Base-by-base conservation (phyloP, 805 yeast species). In the Ogataea saltuana region DNA sequence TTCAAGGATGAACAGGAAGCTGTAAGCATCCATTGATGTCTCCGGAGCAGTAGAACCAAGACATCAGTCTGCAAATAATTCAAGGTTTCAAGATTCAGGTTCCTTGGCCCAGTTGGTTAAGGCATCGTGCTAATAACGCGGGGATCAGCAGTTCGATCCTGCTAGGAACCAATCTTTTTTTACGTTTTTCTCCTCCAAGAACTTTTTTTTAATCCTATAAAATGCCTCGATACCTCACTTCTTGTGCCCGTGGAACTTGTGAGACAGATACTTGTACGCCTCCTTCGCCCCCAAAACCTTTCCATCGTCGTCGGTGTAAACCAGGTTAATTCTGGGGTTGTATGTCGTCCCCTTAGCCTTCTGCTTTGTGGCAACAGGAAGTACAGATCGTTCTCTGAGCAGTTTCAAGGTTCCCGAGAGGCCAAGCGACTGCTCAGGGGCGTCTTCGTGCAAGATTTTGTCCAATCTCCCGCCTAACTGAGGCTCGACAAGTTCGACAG, bases 131-230 rank as follows among this genome's bases (percentile, higher is more conserved):
- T 65, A 65, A 65, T 65, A 65, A 65, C 69, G 68, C 69, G 67
- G 60, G 61, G 86, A 80, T 81, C 86, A 80, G 84, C 86, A 78
- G 86, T 81, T 81, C 86, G 86, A 81, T 80, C 86, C 86, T 78
- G 86, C 84, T 79, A 81, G 84, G 85, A 85, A 81, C 80, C 86
- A 81, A 58, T 68, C 55, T 36, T 58, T 63, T 52, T 39, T 22
- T 20, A n/a, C n/a, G n/a, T n/a, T n/a, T n/a, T n/a, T n/a, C 27
- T 12, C 17, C 13, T 7, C 11, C 19, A 30, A 26, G 30, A 4
- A 7, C 11, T 12, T 22, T n/a, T 13, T 34, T 34, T 34, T 34
- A 13, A 6, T 10, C 16, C 20, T 21, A n/a, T 7, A 22, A 22
- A 7, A 22, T 7, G 9, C 25, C 9, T 22, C 25, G 7, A 13